These are phyloP conservation scores for Nicotiana sylvestris DNA, from an alignment of 257 asterid species.

Conservation along the genomic window DNA sequence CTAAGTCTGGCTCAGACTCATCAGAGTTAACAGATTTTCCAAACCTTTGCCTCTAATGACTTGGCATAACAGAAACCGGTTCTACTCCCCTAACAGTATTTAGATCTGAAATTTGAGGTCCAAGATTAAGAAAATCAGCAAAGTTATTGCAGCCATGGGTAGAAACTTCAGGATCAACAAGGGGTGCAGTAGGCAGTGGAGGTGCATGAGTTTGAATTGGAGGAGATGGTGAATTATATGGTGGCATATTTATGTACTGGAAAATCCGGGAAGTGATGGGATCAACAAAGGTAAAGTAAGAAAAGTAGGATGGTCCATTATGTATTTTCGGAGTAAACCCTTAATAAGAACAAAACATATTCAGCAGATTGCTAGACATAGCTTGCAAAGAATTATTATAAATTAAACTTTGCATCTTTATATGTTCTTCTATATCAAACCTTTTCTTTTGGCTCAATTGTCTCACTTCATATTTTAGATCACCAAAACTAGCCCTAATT, in stretches of 20 bases:
- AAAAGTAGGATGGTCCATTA: not conserved
- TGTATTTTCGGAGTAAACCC: not conserved
- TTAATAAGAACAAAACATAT: no score
- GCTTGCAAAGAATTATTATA: not conserved
- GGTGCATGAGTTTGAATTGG: not conserved
- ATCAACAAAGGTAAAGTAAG: not conserved
- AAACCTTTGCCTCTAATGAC: not conserved
- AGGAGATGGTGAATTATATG: not conserved
- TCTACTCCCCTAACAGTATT: not conserved
- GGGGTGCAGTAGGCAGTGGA: not conserved
- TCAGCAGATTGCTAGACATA: not conserved
- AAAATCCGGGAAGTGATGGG: not conserved
- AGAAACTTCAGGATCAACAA: not conserved
- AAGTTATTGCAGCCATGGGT: not conserved
- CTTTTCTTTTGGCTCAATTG: no score
- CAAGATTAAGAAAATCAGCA: not conserved
- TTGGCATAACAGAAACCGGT: no score
- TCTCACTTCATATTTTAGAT: not conserved
- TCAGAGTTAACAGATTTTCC: not conserved
- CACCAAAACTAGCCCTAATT: not conserved
- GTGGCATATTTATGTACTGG: no score
- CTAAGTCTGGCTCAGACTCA: not conserved
- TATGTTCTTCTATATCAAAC: not conserved
- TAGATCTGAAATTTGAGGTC: not conserved
- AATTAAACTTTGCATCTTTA: no score